Base-by-base conservation (phyloP, 176 grass and related monocot species). In the Eleusine indica region DNA sequence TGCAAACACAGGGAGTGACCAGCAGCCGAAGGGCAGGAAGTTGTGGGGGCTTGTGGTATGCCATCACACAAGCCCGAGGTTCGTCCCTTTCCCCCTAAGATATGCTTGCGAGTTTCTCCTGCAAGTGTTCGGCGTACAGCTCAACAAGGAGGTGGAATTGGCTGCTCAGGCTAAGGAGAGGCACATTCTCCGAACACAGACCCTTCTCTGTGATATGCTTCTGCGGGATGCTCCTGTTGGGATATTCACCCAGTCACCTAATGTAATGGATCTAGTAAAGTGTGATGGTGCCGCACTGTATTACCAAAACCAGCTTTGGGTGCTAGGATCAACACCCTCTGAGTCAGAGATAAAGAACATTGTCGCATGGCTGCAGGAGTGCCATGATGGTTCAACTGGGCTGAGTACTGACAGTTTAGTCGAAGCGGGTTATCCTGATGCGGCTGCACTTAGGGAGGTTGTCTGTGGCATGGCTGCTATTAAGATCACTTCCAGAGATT, bases 61-160 rank as follows among this genome's bases (percentile, higher is more conserved):
- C 83, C 96, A 99, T 82, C 96, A 96, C 86, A 90, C 91, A 0
- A 90, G 60, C 77, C 93, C 91, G 21, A 93, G 93, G 86, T 94
- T 98, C 18, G 83, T 95, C 19, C 93, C 96, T 57, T 98, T 98
- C 80, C 93, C 96, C 1, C 89, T 98, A 19, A 94, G 96, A 77
- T 98, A 98, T 28, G 96, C 96, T 21, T 98, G 93, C 37, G 96
- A 98, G 78, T 98, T 98, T 63, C 87, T 98, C 76, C 85, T 98
- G 82, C 96, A 98, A 84, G 96, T 98, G 12, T 98, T 96, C 60
- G 83, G 91, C 22, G 90, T 94, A 68, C 96, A 98, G 80, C 87
- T 98, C 69, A 98, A 91, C 85, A 96, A 95, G 81, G 91, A 98
- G 79, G 89, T 95, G 60, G 96, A 94, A 66, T 42, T 94, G 44